Conservation (phyloP, 2,329 filamentous ascomycete genomes). For the Cladosporium sp. region DNA sequence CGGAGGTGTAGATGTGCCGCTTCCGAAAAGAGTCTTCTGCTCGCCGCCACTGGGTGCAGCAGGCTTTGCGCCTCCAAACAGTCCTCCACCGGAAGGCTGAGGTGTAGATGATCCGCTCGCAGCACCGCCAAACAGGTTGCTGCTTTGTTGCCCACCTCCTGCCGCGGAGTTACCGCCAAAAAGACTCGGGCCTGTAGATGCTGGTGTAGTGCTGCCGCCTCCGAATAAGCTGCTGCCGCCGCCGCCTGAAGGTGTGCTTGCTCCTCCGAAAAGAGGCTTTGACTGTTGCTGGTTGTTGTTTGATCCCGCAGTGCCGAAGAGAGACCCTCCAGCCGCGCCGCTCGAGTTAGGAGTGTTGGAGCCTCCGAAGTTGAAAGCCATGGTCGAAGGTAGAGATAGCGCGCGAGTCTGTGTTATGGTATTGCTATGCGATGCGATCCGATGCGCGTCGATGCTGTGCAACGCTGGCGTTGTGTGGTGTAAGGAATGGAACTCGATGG, state of each 20-base stretch:
- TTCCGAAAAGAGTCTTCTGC: conserved; percentile 14
- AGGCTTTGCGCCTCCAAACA: conserved; percentile 19
- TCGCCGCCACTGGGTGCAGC: conserved; percentile 13
- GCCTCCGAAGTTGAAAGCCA: conserved; percentile 12
- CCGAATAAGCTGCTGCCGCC: conserved; percentile 16
- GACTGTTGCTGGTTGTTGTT: conserved; percentile 19
- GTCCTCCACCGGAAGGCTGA: conserved; percentile 4
- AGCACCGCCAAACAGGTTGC: conserved; percentile 2
- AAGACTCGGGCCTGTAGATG: conserved; percentile 25
- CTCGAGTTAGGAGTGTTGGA: conserved; percentile 8
- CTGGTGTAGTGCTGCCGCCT: conserved; percentile 15
- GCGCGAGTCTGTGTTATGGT: not conserved
- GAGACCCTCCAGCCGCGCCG: conserved; percentile 16
- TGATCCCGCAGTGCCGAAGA: conserved; percentile 30
- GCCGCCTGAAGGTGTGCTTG: conserved; percentile 16
- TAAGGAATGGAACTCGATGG: too few species aligned
- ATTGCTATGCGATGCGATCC: not conserved
- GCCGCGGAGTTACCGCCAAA: conserved; percentile 35
- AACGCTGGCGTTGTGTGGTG: not conserved
- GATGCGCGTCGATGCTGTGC: not conserved
- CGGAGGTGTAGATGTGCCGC: conserved; percentile 4
- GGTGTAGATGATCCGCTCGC: not conserved
- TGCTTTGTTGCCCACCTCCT: not conserved
- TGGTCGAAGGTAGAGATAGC: not conserved
- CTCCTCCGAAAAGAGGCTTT: conserved; percentile 21